Conservation (phyloP, 176 grass and related monocot genomes). For the Oryza australiensis region DNA sequence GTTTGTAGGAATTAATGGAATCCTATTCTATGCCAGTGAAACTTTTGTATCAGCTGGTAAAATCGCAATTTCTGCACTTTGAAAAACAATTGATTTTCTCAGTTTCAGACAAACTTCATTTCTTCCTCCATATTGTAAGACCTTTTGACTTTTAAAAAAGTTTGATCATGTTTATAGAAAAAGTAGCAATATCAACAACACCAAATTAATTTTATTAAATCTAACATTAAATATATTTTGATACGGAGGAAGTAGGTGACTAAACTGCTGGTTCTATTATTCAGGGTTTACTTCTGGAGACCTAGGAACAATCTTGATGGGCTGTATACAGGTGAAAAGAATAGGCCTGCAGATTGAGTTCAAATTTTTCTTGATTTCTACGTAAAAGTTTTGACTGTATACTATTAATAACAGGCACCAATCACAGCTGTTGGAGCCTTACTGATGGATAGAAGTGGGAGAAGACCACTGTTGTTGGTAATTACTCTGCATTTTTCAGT, state of each 20-base stretch:
- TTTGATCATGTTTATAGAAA: too few species aligned
- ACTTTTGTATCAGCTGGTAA: conserved; percentile 74
- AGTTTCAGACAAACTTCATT: not conserved
- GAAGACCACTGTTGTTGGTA: conserved; percentile 59
- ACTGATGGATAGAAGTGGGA: conserved; percentile 62
- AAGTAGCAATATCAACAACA: too few species aligned
- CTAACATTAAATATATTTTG: too few species aligned
- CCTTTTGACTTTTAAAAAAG: too few species aligned
- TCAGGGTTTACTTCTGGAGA: conserved; percentile 62
- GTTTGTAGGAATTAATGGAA: conserved; percentile 65
- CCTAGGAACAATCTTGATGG: conserved; percentile 66
- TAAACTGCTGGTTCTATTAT: not conserved
- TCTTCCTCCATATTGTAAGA: too few species aligned
- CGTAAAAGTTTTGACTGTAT: not conserved
- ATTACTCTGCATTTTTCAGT: not conserved
- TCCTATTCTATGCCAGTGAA: conserved; percentile 65
- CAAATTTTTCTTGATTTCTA: not conserved
- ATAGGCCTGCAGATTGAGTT: not conserved
- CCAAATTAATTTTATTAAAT: too few species aligned
- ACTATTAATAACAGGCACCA: conserved; percentile 22
- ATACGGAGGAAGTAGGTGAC: too few species aligned
- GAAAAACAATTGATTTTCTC: not conserved
- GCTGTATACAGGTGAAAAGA: conserved; percentile 45
- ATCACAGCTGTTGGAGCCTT: conserved; percentile 50
- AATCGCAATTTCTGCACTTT: not conserved